Percentiles rank a stretch among this genome's conserved stretches.
These are phyloP conservation scores for Lactarius indigo DNA, from an alignment of 768 basidiomycete species.

Conservation along the genomic window DNA sequence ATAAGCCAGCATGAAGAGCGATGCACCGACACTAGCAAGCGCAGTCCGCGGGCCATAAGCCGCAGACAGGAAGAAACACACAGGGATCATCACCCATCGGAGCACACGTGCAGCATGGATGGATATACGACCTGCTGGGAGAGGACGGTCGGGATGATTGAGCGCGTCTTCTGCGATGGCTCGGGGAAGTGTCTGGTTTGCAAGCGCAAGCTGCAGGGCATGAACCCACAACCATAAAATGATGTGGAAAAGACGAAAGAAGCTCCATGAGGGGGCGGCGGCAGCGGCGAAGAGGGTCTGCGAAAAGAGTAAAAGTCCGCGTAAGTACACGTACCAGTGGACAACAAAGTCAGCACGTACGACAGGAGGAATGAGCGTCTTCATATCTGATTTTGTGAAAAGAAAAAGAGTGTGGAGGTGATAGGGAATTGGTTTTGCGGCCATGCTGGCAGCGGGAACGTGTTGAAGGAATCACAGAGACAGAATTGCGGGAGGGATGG, in stretches of 20 bases:
- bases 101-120: slow-evolving; percentile 25
- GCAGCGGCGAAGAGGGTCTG: slow-evolving; percentile 24
- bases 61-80: slow-evolving; percentile 29
- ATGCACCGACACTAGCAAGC: slow-evolving; percentile 23
- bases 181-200: slow-evolving; percentile 31
- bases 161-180: slow-evolving; percentile 29
- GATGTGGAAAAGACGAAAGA: slow-evolving; percentile 15
- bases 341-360: slow-evolving; percentile 17
- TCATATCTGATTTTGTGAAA: slow-evolving; percentile 30
- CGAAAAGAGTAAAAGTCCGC: not conserved
- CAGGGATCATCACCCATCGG: slow-evolving; percentile 31
- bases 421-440: not conserved
- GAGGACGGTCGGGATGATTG: slow-evolving; percentile 35
- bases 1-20: slow-evolving; percentile 27
- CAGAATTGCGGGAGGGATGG: no score
- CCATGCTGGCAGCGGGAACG: not conserved
- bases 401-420: slow-evolving; percentile 27
- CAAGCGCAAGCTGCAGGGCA: slow-evolving; percentile 31
- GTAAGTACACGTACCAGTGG: not conserved
- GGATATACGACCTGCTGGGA: slow-evolving; percentile 33
- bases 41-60: slow-evolving; percentile 21
- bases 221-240: slow-evolving; percentile 35
- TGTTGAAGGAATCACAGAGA: not conserved
- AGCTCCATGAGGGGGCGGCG: slow-evolving; percentile 19
- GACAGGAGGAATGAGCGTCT: slow-evolving; percentile 28